Evolutionary conservation across 805 yeast species (phyloP).

Genomic region (Metschnikowia lachancei): DNA sequence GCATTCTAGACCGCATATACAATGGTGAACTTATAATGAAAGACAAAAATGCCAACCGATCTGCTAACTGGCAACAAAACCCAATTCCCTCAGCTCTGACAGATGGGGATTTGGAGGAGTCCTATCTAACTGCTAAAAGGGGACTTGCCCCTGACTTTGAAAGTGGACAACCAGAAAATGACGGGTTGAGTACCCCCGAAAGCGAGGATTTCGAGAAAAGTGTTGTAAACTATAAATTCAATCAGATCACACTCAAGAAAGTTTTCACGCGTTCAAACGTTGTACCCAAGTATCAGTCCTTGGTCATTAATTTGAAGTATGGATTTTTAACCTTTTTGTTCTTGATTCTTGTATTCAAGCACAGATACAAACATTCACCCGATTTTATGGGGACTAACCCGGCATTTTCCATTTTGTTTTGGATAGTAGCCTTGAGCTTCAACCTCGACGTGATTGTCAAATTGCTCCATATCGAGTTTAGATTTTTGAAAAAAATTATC

Average conservation of each 20-base stretch:
- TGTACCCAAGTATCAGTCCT: conserved; percentile 43
- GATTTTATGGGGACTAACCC: conserved; percentile 3
- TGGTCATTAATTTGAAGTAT: conserved; percentile 38
- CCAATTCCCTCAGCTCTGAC: background rate
- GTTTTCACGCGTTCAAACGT: conserved; percentile 30
- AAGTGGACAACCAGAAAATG: background rate
- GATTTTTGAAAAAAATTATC: conserved; percentile 46
- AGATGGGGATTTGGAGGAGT: conserved; percentile 3
- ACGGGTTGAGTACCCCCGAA: background rate
- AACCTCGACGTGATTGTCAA: conserved; percentile 47
- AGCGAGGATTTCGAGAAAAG: conserved; percentile 17
- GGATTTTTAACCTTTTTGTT: conserved; percentile 31
- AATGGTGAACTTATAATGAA: conserved; percentile 47
- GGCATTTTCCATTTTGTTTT: conserved; percentile 37
- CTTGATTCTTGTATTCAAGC: conserved; percentile 28
- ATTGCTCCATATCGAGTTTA: conserved; percentile 43
- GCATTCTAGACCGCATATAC: conserved; percentile 48
- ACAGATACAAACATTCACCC: conserved; percentile 14
- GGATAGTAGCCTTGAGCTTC: conserved; percentile 46
- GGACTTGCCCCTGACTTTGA: conserved; percentile 2
- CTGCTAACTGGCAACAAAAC: conserved; percentile 1
- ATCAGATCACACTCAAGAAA: conserved; percentile 30
- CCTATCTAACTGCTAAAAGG: conserved; percentile 4
- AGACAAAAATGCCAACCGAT: conserved; percentile 28
- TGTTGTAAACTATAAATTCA: conserved; percentile 32